phyloP scores from a whole-genome alignment of 306 rosid species.

The Gastrolobium bilobum region DNA sequence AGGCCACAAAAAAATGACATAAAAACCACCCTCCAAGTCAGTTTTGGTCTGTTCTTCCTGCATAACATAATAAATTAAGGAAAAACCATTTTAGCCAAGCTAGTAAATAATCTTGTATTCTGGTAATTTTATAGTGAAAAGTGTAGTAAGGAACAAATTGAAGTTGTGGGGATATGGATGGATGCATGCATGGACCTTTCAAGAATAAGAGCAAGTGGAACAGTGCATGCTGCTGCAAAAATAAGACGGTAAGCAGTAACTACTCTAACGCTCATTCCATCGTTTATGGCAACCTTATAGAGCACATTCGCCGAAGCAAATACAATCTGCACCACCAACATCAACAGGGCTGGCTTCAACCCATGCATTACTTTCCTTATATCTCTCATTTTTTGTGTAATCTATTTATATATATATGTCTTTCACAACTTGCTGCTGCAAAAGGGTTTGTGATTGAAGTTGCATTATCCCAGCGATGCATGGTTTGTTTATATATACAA shows the following conservation, averaged over 20 bases:
- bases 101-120: not conserved
- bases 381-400: conserved; percentile 29
- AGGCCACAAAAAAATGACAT: conserved; percentile 62
- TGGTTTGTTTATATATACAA: conserved; percentile 24
- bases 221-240: conserved; percentile 51
- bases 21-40: conserved; percentile 54
- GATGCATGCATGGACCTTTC: conserved; percentile 36
- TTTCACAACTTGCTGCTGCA: conserved; percentile 2
- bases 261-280: conserved; percentile 57
- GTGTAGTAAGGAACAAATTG: not conserved
- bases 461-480: not conserved
- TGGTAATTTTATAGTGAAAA: not conserved
- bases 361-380: conserved; percentile 34
- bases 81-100: not conserved
- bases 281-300: conserved; percentile 48
- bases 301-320: conserved; percentile 49
- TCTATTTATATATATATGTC: not conserved
- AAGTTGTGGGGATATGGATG: not conserved
- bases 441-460: conserved; percentile 6
- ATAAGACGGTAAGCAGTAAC: conserved; percentile 63
- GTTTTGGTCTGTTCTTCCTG: conserved; percentile 62
- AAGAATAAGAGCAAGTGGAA: conserved; percentile 56
- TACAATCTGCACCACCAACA: conserved; percentile 54
- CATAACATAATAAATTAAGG: not conserved
- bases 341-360: conserved; percentile 55